Conservation (phyloP, 768 basidiomycete species). For the Xerocomus brunneocitrinus region DNA sequence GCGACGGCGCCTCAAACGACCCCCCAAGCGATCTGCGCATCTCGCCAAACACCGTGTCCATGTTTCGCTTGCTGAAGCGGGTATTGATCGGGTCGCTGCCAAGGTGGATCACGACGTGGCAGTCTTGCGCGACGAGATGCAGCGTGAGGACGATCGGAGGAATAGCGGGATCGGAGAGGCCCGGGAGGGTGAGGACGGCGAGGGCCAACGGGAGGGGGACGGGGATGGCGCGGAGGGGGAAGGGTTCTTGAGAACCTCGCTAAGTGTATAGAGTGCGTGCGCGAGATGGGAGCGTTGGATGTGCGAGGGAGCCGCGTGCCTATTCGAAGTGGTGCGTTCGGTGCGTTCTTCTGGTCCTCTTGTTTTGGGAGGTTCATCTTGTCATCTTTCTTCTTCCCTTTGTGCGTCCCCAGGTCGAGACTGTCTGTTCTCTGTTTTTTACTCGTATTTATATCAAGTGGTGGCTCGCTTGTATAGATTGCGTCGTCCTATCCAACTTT, state of each 20-base stretch:
- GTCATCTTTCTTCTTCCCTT: background rate
- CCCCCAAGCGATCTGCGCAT: slow-evolving; percentile 75
- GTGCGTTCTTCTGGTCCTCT: background rate
- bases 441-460: background rate
- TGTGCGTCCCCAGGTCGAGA: background rate
- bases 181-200: slow-evolving; percentile 25
- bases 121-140: slow-evolving; percentile 72
- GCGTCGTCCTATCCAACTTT: background rate
- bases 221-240: slow-evolving; percentile 32
- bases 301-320: background rate
- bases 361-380: background rate
- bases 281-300: no score
- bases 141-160: slow-evolving; percentile 53
- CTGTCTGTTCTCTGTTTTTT: background rate
- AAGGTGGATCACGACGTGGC: slow-evolving; percentile 86
- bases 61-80: slow-evolving; percentile 79
- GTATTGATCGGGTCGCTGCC: slow-evolving; percentile 80
- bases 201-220: slow-evolving; percentile 18
- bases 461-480: background rate
- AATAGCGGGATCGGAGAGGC: slow-evolving; percentile 24
- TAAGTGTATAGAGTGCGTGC: slow-evolving; percentile 11
- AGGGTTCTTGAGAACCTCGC: slow-evolving; percentile 26
- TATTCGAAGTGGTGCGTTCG: background rate
- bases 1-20: slow-evolving; percentile 83
- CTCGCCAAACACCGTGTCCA: slow-evolving; percentile 77